These are phyloP conservation scores for Colletotrichum incanum DNA, from an alignment of 2,329 filamentous ascomycete genomes.

Conservation along the genomic window DNA sequence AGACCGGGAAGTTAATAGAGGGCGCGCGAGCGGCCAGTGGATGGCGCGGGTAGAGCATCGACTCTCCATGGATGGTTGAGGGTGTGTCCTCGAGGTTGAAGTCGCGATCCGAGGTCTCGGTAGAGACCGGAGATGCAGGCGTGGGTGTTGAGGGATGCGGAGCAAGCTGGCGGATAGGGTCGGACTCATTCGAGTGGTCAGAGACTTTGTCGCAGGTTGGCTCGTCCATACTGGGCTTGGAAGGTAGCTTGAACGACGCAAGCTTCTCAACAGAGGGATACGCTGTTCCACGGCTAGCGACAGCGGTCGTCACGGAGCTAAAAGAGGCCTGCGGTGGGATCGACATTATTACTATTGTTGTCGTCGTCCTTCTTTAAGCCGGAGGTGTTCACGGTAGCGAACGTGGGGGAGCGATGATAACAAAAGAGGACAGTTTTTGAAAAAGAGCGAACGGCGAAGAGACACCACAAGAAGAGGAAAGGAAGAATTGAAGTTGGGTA, in stretches of 20 bases:
- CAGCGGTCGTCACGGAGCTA: slow-evolving; percentile 26
- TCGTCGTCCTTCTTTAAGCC: background rate
- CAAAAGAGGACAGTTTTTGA: background rate
- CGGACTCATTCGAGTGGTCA: background rate
- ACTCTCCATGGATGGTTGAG: slow-evolving; percentile 24
- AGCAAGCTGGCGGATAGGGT: background rate
- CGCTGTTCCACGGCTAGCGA: slow-evolving; percentile 2
- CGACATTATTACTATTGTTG: slow-evolving; percentile 7
- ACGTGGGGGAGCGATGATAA: background rate
- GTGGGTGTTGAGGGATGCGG: slow-evolving; percentile 14
- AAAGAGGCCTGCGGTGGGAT: slow-evolving; percentile 27
- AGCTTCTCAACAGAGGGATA: slow-evolving; percentile 33
- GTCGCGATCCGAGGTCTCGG: slow-evolving; percentile 19
- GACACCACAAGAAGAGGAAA: background rate
- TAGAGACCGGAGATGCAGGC: slow-evolving; percentile 30
- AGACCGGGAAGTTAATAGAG: background rate
- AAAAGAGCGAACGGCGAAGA: background rate
- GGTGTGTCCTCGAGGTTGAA: slow-evolving; percentile 25
- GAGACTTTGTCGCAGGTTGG: background rate
- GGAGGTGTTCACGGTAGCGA: background rate
- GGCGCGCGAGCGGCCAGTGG: background rate
- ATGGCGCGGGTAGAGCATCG: slow-evolving; percentile 25
- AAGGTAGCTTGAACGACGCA: slow-evolving; percentile 25
- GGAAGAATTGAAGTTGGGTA: background rate
- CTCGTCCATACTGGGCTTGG: background rate